Base-by-base conservation (phyloP, 2,329 filamentous ascomycete genomes). In the Verruconis gallopava region DNA sequence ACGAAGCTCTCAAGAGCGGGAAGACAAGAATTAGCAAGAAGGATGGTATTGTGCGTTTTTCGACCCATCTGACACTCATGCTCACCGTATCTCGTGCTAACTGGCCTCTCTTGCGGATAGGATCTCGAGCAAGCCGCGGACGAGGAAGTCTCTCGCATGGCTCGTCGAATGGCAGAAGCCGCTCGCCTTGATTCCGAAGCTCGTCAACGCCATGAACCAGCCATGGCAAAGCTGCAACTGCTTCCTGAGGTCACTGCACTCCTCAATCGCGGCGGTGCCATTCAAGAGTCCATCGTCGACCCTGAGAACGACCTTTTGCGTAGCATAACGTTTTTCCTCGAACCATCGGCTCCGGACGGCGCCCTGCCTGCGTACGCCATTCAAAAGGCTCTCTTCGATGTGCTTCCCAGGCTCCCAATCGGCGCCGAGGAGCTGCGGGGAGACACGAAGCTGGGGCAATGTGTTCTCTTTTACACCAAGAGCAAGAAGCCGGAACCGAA, bases 341-440 rank as follows among this genome's bases (percentile, higher is more conserved):
- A 98, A 59, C 91, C 91, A 1, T 73, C 96, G 36, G 86, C 89
- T 53, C 25, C 25, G n/a, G 89, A 96, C 56, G 91, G 89, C 44
- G 89, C 85, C 46, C 72, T 98, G 38, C 91, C 91, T 0, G 89
- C 91, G 21, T 98, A 95, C 66, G 91, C 91, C 57, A 96, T 98
- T 50, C 91, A 98, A 65, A 85, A 88, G 47, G 88, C 96, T 58
- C 75, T 98, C 34, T 91, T 98, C 59, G 75, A 75, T 19, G 81
- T 85, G 18, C 70, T 98, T 28, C 74, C 73, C 14, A 79, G 77
- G 53, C 72, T 96, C 4, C 86, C 85, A 4, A 85, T 96, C 50
- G 83, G 86, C 57, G 95, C 95, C 57, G 91, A 96, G 53, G 75
- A 81, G 2, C 72, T 98, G 12, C 25, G 25, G 6, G 72, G 93